Evolutionary conservation across 192 early-diverging fungal species (phyloP), one percentile per base, ranked within the genome.

Genomic region (Martensiomyces pterosporus): DNA sequence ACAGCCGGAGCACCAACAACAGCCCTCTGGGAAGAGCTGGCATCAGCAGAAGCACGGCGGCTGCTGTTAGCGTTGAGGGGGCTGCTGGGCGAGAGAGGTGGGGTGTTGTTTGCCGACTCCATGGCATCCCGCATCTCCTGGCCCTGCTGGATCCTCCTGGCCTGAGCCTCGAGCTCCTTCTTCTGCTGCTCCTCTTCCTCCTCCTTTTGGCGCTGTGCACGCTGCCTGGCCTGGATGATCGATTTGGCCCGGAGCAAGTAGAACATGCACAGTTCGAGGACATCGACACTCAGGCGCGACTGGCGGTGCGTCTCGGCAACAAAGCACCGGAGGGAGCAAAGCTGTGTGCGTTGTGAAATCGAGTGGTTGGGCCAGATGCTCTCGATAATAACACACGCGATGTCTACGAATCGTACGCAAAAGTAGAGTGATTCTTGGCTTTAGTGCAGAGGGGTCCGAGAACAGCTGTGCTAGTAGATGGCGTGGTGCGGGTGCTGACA

Each of bases 331-430:
- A 77, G 46, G 32, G 64, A 67, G 43, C 75, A 77, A 14, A 77
- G 60, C 59, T 67, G 60, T 16, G 60, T 77, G 55, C 64, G 51
- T 36, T 69, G 66, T 16, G 75, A 72, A 8, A 24, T 43, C 2
- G 68, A 71, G 53, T 77, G 75, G 42, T 67, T 66, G 29, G 75
- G 68, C 75, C 75, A 77, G 26, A 67, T 67, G 24, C 57, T 61
- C 55, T 72, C 68, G 41, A 77, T 71, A 27, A 77, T 64, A 17
- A 60, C 56, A 27, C 75, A 77, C 2, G 68, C 63, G 26, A 66
- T 60, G 32, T 72, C 75, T 72, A 72, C n/a, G n/a, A n/a, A n/a
- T n/a, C n/a, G n/a, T n/a, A n/a, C n/a, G n/a, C n/a, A n/a, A n/a
- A n/a, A n/a, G n/a, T n/a, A n/a, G n/a, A n/a, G n/a, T n/a, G n/a